Conservation (phyloP, 768 basidiomycete genomes). For the Mycena sanguinolenta region DNA sequence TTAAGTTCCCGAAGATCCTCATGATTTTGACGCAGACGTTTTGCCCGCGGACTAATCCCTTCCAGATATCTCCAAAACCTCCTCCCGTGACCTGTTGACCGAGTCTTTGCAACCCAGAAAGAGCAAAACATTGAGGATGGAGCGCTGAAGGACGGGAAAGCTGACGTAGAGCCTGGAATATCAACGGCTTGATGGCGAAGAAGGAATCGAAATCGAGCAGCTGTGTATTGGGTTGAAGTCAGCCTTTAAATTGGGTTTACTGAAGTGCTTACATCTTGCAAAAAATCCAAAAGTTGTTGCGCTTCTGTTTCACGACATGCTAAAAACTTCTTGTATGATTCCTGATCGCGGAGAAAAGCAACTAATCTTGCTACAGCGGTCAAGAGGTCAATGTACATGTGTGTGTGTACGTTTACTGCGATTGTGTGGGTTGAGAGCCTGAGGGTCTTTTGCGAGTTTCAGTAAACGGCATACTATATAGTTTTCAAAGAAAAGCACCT, state of each 20-base stretch:
- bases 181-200: neutral
- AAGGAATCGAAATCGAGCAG: slow-evolving; percentile 20
- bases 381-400: neutral
- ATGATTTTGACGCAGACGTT: slow-evolving; percentile 37
- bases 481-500: neutral
- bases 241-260: neutral
- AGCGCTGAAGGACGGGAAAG: too few relatives aligned
- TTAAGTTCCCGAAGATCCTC: slow-evolving; percentile 13
- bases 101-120: too few relatives aligned
- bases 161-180: slow-evolving; percentile 25
- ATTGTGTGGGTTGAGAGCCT: neutral
- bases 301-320: slow-evolving; percentile 7
- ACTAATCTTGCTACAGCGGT: neutral
- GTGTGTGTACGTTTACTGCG: neutral
- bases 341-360: neutral
- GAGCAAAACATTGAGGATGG: too few relatives aligned
- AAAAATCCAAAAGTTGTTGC: too few relatives aligned
- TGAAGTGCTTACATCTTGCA: slow-evolving; percentile 13
- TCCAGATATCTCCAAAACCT: too few relatives aligned
- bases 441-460: slow-evolving; percentile 2
- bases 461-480: neutral
- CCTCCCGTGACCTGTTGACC: too few relatives aligned
- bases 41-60: too few relatives aligned
- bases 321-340: slow-evolving; percentile 12
- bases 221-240: slow-evolving; percentile 2